Evolutionary conservation across 192 early-diverging fungal species (phyloP), one percentile per base, ranked within the genome.

Genomic region (Kickxella alabastrina): DNA sequence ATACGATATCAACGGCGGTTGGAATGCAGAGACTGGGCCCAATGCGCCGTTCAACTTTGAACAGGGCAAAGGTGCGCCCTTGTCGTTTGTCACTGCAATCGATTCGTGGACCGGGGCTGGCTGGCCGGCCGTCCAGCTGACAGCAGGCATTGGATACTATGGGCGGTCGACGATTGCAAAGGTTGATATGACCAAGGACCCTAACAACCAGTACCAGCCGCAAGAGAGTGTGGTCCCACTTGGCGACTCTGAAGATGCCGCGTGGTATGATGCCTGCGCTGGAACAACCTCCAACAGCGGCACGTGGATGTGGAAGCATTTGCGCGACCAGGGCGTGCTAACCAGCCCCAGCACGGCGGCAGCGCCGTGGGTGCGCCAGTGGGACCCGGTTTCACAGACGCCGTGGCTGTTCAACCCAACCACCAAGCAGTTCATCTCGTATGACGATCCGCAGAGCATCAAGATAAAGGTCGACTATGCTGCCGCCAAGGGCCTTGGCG

Each of bases 321-420:
- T 88, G 49, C 64, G 82, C 18, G 78, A 77, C 27, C 72, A 86
- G 58, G 75, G 80, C 2, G 42, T 78, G 0, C 42, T 80, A 21
- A 47, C 59, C 0, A 35, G 25, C 8, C 24, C 65, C 0, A 48
- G 38, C 4, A 44, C 26, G 41, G 67, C 51, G 49, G 57, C 50
- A 3, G 37, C 68, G 2, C 74, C 75, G 5, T 90, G 84, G 84
- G 52, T 82, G 3, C 73, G 82, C n/a, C 59, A 75, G 49, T 86
- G 80, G 75, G 85, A 88, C 36, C 22, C 57, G 7, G 57, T 52
- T 9, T 76, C 79, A 12, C 61, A 78, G 51, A 86, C 86, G 6
- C 86, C 88, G 6, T 87, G 86, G 84, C 31, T 90, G 28, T 90
- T 80, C 68, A 84, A 84, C 34, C 74, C 75, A 3, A 44, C 24